Evolutionary conservation across 176 grass and related monocot genomes (phyloP).

Genomic region (Saccharum spontaneum): DNA sequence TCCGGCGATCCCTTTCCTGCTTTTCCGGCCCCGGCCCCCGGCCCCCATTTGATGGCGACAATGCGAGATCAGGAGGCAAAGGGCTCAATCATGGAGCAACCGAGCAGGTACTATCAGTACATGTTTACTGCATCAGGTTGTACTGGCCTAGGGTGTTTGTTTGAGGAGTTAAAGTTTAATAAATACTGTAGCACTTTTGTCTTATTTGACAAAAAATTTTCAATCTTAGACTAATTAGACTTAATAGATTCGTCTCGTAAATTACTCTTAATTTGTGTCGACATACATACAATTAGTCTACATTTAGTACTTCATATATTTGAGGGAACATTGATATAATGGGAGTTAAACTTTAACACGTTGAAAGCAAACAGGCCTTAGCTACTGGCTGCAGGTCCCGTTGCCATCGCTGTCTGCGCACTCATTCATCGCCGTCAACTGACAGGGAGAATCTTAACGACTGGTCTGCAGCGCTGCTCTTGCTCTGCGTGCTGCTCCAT

Average conservation of each 20-base stretch:
- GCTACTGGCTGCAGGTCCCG: not conserved
- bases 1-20: slow-evolving; percentile 2
- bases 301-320: too few species aligned
- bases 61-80: not conserved
- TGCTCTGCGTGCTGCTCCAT: not conserved
- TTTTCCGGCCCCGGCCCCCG: not conserved
- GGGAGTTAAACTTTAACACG: too few species aligned
- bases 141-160: too few species aligned
- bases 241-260: too few species aligned
- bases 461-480: not conserved
- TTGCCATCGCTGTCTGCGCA: not conserved
- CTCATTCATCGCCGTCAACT: not conserved
- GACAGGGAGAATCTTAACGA: slow-evolving; percentile 5
- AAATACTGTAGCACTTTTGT: too few species aligned
- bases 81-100: slow-evolving; percentile 17
- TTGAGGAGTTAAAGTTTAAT: too few species aligned
- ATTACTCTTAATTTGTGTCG: too few species aligned
- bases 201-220: too few species aligned
- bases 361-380: too few species aligned
- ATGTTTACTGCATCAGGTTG: slow-evolving; percentile 21
- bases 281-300: too few species aligned
- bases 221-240: too few species aligned
- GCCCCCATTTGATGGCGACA: slow-evolving; percentile 7
- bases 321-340: too few species aligned
- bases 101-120: not conserved